phyloP scores from a whole-genome alignment of 2,329 filamentous ascomycete genomes.

The Exophiala bonariae region DNA sequence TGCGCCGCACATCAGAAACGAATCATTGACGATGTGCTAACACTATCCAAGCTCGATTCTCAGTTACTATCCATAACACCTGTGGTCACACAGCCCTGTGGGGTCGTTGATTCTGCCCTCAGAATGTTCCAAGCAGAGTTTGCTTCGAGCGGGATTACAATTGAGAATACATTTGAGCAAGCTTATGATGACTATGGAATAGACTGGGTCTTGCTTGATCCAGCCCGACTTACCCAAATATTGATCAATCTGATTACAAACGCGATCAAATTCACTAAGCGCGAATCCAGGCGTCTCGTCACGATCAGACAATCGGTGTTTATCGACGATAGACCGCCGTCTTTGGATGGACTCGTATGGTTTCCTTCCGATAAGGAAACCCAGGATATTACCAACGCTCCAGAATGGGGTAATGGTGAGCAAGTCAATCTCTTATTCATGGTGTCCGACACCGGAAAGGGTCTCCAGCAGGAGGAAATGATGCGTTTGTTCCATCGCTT shows the following conservation, averaged over 20 bases:
- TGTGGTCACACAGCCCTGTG: slow-evolving; percentile 64
- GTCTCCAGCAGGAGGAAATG: slow-evolving; percentile 69
- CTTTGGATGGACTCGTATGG: slow-evolving; percentile 15
- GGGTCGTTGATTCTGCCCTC: slow-evolving; percentile 64
- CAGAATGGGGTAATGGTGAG: slow-evolving; percentile 57
- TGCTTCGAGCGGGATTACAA: slow-evolving; percentile 9
- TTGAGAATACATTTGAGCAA: slow-evolving; percentile 15
- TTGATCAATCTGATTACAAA: slow-evolving; percentile 63
- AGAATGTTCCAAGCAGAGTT: slow-evolving; percentile 78
- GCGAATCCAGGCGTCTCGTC: slow-evolving; percentile 10
- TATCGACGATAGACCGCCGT: not conserved
- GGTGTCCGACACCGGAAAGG: slow-evolving; percentile 75
- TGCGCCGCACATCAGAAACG: slow-evolving; percentile 78
- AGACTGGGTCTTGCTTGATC: slow-evolving; percentile 53
- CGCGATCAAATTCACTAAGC: slow-evolving; percentile 60
- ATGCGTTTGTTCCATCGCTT: slow-evolving; percentile 75
- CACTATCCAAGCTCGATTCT: slow-evolving; percentile 73
- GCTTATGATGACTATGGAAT: slow-evolving; percentile 1
- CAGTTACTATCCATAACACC: slow-evolving; percentile 71
- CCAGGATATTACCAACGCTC: slow-evolving; percentile 32
- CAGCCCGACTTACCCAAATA: slow-evolving; percentile 58
- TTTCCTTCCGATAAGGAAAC: slow-evolving; percentile 17
- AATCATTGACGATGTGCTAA: slow-evolving; percentile 72
- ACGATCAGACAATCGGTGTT: slow-evolving; percentile 14
- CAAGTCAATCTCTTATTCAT: slow-evolving; percentile 68